Conservation (phyloP, 768 basidiomycete genomes). For the Dentipellis sp. region DNA sequence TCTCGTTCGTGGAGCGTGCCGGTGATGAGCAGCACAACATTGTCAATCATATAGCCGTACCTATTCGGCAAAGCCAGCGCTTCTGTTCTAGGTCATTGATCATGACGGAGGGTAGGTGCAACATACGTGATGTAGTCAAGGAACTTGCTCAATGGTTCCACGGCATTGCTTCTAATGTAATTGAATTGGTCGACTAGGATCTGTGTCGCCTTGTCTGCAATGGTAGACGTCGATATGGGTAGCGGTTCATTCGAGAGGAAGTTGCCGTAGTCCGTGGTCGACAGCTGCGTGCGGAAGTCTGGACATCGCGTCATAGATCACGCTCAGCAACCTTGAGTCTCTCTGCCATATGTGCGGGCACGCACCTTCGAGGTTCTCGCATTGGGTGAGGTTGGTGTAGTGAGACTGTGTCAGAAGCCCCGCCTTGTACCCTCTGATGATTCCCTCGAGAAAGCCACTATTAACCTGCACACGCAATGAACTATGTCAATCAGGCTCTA, state of each 20-base stretch:
- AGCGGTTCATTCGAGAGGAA: slow-evolving; percentile 95
- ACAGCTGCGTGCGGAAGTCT: slow-evolving; percentile 95
- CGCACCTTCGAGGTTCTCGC: slow-evolving; percentile 92
- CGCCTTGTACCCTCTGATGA: slow-evolving; percentile 87
- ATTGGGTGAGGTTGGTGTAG: slow-evolving; percentile 91
- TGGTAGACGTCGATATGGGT: slow-evolving; percentile 88
- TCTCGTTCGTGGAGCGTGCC: slow-evolving; percentile 96
- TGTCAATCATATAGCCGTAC: slow-evolving; percentile 99
- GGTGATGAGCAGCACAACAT: slow-evolving; percentile 93
- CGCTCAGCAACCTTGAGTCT: no score
- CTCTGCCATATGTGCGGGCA: not conserved
- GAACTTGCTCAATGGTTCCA: slow-evolving; percentile 85
- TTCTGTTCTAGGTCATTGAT: no score
- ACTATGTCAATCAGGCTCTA: slow-evolving; percentile 20
- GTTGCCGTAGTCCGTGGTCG: slow-evolving; percentile 96
- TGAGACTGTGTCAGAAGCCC: slow-evolving; percentile 84
- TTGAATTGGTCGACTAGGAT: slow-evolving; percentile 97
- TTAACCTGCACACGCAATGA: slow-evolving; percentile 40
- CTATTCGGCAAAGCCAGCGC: slow-evolving; percentile 29
- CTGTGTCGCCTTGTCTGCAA: slow-evolving; percentile 94
- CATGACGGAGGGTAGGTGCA: not conserved
- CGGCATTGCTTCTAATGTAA: slow-evolving; percentile 83
- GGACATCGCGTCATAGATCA: not conserved
- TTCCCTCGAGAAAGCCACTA: slow-evolving; percentile 70
- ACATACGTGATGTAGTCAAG: slow-evolving; percentile 96